These are phyloP conservation scores for Podospora appendiculata DNA, from an alignment of 495 filamentous ascomycete genomes.

Conservation along the genomic window DNA sequence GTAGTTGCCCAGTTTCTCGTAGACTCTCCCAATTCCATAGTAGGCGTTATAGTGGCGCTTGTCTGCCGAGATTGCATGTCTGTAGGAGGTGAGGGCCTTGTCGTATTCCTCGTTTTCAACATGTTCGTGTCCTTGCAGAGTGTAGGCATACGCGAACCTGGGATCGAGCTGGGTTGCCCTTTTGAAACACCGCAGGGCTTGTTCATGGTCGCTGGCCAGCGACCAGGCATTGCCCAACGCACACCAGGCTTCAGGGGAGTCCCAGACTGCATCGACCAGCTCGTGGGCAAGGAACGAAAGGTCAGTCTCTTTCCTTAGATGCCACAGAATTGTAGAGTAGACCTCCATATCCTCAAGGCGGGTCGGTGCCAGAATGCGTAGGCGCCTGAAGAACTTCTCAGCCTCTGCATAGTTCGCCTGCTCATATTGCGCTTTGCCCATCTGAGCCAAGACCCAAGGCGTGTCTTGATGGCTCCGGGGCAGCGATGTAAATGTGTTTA, in stretches of 20 bases:
- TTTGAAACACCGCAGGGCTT: conserved; percentile 91
- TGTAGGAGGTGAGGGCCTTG: conserved; percentile 80
- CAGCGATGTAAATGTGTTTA: conserved; percentile 62
- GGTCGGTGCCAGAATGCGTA: conserved; percentile 68
- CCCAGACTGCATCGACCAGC: conserved; percentile 73
- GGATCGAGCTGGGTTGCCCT: conserved; percentile 84
- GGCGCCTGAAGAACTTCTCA: conserved; percentile 71
- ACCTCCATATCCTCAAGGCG: conserved; percentile 91
- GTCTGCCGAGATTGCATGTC: conserved; percentile 74
- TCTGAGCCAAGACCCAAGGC: conserved; percentile 87
- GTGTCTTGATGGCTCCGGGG: conserved; percentile 76
- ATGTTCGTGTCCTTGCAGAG: conserved; percentile 92
- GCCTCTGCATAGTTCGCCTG: conserved; percentile 76
- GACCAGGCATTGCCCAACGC: conserved; percentile 93
- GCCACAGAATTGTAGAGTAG: conserved; percentile 96
- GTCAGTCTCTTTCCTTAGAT: conserved; percentile 83
- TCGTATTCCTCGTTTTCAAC: conserved; percentile 96
- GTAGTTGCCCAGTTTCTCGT: conserved; percentile 89
- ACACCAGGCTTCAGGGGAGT: conserved; percentile 93
- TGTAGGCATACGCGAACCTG: conserved; percentile 90
- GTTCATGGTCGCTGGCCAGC: conserved; percentile 88
- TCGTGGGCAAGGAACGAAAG: conserved; percentile 88
- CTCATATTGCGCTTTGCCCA: conserved; percentile 86
- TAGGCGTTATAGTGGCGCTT: conserved; percentile 92
- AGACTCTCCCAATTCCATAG: conserved; percentile 89